Base-by-base conservation (phyloP, 1,139 yeast genomes). In the Taphrina populina region DNA sequence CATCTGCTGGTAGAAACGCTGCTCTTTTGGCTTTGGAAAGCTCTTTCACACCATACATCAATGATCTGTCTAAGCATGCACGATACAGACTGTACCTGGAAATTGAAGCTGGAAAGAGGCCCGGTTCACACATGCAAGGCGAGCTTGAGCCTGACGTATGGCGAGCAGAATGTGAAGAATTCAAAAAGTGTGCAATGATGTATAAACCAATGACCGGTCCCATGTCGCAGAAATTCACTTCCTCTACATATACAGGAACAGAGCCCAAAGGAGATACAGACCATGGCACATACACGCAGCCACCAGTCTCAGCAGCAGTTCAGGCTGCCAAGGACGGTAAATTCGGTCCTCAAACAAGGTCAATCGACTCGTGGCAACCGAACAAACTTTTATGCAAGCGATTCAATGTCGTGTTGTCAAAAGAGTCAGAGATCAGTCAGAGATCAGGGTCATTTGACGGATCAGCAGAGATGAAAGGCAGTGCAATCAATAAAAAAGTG, bases 351-450 rank as follows among this genome's bases (percentile, higher is more conserved):
- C 60, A 61, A 19, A 66, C 70, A 1, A 49, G 66, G 6, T 51
- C 46, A 7, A 52, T 59, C n/a, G 60, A 46, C 7, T 40, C 55
- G 8, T 68, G 66, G 59, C 33, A 36, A 4, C 70, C 71, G 0
- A 62, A 59, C 7, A 33, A 62, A 10, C 58, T 68, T 27, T 61
- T 68, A 8, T 64, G 68, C 56, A 68, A 67, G 49, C 61, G 71
- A 32, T 63, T 68, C 47, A 60, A 60, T 6, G 63, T 68, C 5
- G 32, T 40, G 15, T 62, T 52, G 34, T 33, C 35, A 26, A 24
- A 15, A 57, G 52, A 30, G 57, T 23, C 4, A 24, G 51, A 17
- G 51, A 33, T 33, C 7, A 27, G n/a, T 32, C n/a, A 51, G 6
- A 7, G 13, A 19, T 6, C 8, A 7, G 36, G 36, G 13, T 11